Percentiles rank a stretch among this genome's conserved stretches.
These are phyloP conservation scores for Candida verbasci DNA, from an alignment of 805 yeast genomes.

Conservation along the genomic window DNA sequence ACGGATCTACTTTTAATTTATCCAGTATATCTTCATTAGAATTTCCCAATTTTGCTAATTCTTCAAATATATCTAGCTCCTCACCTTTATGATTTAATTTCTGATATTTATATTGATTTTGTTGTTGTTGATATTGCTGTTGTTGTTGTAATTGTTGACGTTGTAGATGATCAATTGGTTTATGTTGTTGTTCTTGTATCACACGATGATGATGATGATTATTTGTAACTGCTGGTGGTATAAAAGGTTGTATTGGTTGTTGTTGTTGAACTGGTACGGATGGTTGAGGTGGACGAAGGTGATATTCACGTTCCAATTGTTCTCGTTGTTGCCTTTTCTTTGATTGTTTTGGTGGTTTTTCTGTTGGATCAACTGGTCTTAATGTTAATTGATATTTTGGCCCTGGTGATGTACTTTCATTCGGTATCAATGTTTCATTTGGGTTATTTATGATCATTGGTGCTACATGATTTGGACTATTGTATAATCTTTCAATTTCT, in stretches of 20 bases:
- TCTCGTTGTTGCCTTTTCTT: no score
- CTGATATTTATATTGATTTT: constrained; percentile 5
- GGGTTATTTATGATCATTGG: constrained; percentile 8
- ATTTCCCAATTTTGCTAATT: constrained; percentile 10
- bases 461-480: constrained; percentile 12
- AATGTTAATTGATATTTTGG: constrained; percentile 6
- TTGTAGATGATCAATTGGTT: neutral
- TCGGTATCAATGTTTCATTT: constrained; percentile 1
- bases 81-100: constrained; percentile 7
- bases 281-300: no score
- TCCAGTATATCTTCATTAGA: neutral
- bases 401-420: constrained; percentile 3
- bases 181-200: neutral
- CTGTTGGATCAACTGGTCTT: constrained; percentile 2
- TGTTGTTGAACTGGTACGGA: constrained; percentile 2
- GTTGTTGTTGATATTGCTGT: constrained; percentile 5
- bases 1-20: constrained; percentile 8
- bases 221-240: neutral
- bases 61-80: constrained; percentile 10
- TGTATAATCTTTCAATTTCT: constrained; percentile 10
- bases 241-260: neutral
- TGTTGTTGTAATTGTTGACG: neutral
- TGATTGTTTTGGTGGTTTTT: neutral
- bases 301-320: neutral
- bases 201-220: no score